Evolutionary conservation across 2,329 filamentous ascomycete species (phyloP).

Genomic region (Trichoderma polysporum): DNA sequence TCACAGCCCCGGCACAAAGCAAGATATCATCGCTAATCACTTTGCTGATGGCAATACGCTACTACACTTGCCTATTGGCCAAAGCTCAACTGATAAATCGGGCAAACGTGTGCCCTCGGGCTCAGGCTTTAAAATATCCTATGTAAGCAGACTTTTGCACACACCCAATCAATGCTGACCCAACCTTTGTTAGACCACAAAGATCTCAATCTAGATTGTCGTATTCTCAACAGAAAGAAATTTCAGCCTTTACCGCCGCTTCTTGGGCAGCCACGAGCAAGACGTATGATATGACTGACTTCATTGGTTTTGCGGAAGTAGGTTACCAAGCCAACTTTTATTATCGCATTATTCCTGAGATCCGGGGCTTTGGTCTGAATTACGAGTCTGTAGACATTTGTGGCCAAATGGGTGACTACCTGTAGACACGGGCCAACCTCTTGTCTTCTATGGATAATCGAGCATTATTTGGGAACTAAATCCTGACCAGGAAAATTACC

Average conservation of each 20-base stretch:
- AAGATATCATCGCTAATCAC: not conserved
- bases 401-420: not conserved
- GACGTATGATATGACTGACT: not conserved
- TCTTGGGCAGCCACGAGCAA: not conserved
- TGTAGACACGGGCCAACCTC: not conserved
- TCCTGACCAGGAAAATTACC: no score
- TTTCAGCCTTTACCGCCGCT: not conserved
- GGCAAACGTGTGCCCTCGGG: not conserved
- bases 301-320: constrained; percentile 1
- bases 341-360: not conserved
- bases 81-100: not conserved
- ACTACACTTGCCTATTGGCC: not conserved
- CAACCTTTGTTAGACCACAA: not conserved
- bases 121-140: not conserved
- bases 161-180: not conserved
- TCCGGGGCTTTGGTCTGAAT: not conserved
- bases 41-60: not conserved
- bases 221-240: not conserved
- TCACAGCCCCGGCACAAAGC: not conserved
- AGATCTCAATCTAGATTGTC: not conserved
- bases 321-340: not conserved
- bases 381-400: constrained; percentile 8
- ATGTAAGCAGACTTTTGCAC: not conserved
- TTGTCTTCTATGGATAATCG: no score
- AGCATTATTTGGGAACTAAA: no score